Percentiles rank a stretch among this genome's conserved stretches.
Evolutionary conservation across 1,139 yeast species (phyloP).

Genomic region (Yamadazyma diospyri): DNA sequence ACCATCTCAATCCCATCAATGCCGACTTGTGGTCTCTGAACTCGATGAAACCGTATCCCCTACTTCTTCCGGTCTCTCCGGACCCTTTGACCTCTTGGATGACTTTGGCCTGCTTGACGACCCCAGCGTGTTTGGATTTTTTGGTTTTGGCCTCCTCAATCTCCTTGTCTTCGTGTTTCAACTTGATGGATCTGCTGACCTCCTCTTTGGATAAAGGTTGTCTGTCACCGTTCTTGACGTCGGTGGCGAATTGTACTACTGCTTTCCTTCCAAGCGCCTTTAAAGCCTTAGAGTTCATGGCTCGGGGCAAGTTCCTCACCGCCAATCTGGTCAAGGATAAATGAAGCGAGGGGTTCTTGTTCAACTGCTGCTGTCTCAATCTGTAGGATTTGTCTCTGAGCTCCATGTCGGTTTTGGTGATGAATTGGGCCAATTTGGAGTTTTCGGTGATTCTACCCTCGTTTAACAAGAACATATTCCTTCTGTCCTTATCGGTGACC

Average conservation of each 20-base stretch:
- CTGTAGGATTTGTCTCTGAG: slow-evolving; percentile 85
- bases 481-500: slow-evolving; percentile 74
- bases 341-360: slow-evolving; percentile 87
- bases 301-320: slow-evolving; percentile 87
- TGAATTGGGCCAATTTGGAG: slow-evolving; percentile 70
- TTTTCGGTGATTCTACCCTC: slow-evolving; percentile 89
- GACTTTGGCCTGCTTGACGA: slow-evolving; percentile 89
- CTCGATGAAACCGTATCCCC: slow-evolving; percentile 97
- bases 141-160: slow-evolving; percentile 51
- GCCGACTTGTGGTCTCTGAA: slow-evolving; percentile 91
- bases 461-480: slow-evolving; percentile 80
- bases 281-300: slow-evolving; percentile 82
- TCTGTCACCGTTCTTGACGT: slow-evolving; percentile 70
- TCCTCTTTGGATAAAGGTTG: slow-evolving; percentile 92
- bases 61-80: slow-evolving; percentile 83
- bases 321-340: slow-evolving; percentile 91
- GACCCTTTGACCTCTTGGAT: slow-evolving; percentile 89
- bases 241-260: slow-evolving; percentile 92
- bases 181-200: slow-evolving; percentile 69
- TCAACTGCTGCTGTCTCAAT: slow-evolving; percentile 83
- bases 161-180: slow-evolving; percentile 47
- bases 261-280: slow-evolving; percentile 94
- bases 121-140: slow-evolving; percentile 77
- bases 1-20: slow-evolving; percentile 94
- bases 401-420: slow-evolving; percentile 75